phyloP scores from a whole-genome alignment of 2,329 filamentous ascomycete species.

The Pseudomassariella vexata region DNA sequence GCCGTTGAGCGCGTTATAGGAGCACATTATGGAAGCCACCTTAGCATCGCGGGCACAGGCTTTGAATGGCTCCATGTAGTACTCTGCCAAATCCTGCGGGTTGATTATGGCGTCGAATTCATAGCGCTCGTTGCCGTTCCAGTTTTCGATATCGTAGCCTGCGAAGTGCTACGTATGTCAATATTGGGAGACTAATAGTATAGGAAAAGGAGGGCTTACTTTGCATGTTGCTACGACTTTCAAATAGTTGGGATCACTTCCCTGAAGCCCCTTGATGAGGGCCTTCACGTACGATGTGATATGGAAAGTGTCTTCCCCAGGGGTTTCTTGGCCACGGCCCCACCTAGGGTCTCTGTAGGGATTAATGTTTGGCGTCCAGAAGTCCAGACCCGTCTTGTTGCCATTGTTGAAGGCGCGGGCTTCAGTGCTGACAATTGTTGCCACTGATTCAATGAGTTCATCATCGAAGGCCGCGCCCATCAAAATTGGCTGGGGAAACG shows the following conservation, averaged over 20 bases:
- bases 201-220: too few species aligned
- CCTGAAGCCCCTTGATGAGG: slow-evolving; percentile 48
- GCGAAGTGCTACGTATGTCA: slow-evolving; percentile 38
- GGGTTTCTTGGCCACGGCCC: slow-evolving; percentile 20
- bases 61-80: slow-evolving; percentile 62
- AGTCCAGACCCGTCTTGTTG: slow-evolving; percentile 19
- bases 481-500: slow-evolving; percentile 24
- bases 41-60: slow-evolving; percentile 52
- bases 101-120: slow-evolving; percentile 51
- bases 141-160: slow-evolving; percentile 49
- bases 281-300: slow-evolving; percentile 44
- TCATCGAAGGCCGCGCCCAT: slow-evolving; percentile 25
- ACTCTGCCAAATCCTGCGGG: slow-evolving; percentile 59
- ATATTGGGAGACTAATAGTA: too few species aligned
- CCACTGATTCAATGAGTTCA: slow-evolving; percentile 20
- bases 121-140: slow-evolving; percentile 35
- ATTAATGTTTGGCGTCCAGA: slow-evolving; percentile 20
- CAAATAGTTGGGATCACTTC: slow-evolving; percentile 16
- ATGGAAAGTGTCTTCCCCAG: slow-evolving; percentile 28
- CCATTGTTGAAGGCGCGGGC: slow-evolving; percentile 25
- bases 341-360: slow-evolving; percentile 17
- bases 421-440: slow-evolving; percentile 22
- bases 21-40: slow-evolving; percentile 54
- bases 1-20: slow-evolving; percentile 60
- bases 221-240: slow-evolving; percentile 52